Evolutionary conservation across 257 asterid genomes (phyloP).

Genomic region (Knoxia roxburghii): DNA sequence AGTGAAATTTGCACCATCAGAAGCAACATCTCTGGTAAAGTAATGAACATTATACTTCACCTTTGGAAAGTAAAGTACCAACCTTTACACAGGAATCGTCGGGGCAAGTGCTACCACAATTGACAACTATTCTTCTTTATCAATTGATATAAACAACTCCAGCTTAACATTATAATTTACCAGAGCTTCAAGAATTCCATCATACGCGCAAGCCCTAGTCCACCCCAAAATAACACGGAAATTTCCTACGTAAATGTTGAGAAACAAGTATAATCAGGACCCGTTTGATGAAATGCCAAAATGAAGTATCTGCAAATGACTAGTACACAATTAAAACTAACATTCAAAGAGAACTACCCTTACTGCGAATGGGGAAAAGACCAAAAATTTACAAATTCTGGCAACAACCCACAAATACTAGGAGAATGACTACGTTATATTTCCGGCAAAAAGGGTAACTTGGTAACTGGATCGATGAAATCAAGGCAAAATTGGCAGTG

Average conservation of each 20-base stretch:
- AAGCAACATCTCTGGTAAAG: not conserved
- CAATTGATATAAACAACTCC: slow-evolving; percentile 5
- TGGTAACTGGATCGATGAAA: not conserved
- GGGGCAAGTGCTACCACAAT: not conserved
- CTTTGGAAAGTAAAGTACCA: not conserved
- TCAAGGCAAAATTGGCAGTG: not conserved
- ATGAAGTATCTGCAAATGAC: not conserved
- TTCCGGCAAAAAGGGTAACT: no score
- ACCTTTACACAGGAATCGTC: not conserved
- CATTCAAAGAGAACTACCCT: not conserved
- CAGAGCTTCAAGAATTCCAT: not conserved
- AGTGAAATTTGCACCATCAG: not conserved
- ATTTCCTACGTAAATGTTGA: not conserved
- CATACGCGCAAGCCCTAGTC: slow-evolving; percentile 6
- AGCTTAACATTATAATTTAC: not conserved
- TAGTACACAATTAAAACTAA: not conserved
- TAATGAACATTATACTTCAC: no score
- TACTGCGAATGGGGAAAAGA: not conserved
- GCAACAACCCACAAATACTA: not conserved
- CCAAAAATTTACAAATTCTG: not conserved
- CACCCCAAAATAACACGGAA: not conserved
- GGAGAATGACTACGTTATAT: slow-evolving; percentile 8
- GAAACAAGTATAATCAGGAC: not conserved
- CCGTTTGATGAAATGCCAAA: slow-evolving; percentile 9
- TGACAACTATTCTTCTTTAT: not conserved